phyloP scores from a whole-genome alignment of 2,329 filamentous ascomycete genomes.

The Stagonosporopsis vannaccii region DNA sequence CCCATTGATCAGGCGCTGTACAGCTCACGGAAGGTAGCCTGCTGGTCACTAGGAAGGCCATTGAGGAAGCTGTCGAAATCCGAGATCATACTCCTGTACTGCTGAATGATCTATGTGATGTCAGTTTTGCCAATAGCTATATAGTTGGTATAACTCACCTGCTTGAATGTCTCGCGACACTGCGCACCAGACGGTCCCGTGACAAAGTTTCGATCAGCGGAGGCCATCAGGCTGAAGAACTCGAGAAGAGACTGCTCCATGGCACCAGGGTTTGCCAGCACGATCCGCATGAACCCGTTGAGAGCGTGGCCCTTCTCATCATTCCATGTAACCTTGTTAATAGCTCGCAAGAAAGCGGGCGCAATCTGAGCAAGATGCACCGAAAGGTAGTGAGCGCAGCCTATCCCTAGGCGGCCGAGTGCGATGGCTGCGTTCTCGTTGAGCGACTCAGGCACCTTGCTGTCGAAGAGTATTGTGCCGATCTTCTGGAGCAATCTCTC shows the following conservation, averaged over 20 bases:
- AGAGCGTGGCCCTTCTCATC: constrained; percentile 96
- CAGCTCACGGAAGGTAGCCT: constrained; percentile 52
- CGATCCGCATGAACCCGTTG: constrained; percentile 84
- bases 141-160: constrained; percentile 59
- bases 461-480: constrained; percentile 82
- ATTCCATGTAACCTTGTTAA: constrained; percentile 84
- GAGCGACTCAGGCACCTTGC: constrained; percentile 83
- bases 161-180: constrained; percentile 70
- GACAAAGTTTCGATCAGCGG: constrained; percentile 65
- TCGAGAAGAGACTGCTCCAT: constrained; percentile 86
- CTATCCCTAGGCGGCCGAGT: constrained; percentile 83
- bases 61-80: constrained; percentile 61
- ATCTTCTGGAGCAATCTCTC: constrained; percentile 79
- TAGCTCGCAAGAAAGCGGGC: constrained; percentile 78
- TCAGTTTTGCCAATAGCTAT: constrained; percentile 22
- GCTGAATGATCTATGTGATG: constrained; percentile 54
- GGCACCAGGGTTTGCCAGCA: constrained; percentile 85
- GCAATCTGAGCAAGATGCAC: constrained; percentile 82
- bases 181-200: constrained; percentile 65
- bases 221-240: constrained; percentile 85
- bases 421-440: constrained; percentile 95
- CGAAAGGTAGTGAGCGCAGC: constrained; percentile 77
- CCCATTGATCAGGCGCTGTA: constrained; percentile 46
- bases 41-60: constrained; percentile 54
- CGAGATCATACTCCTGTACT: constrained; percentile 63